Conservation (phyloP, 2,329 filamentous ascomycete genomes). For the Pseudocercospora macadamiae region DNA sequence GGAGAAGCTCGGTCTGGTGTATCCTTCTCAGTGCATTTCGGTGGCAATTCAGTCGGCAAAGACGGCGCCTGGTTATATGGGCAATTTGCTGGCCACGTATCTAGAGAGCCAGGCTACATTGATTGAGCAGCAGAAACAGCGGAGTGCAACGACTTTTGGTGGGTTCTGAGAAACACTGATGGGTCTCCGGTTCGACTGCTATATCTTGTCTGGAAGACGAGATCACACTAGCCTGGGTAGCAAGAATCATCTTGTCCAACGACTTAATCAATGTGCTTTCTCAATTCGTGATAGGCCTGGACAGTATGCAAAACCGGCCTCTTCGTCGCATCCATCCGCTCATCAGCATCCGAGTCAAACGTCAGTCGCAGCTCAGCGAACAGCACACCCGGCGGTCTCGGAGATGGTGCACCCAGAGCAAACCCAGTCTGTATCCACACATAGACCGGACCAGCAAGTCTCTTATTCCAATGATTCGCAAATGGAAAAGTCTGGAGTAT, state of each 20-base stretch:
- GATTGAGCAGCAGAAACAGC: constrained; percentile 9
- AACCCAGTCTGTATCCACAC: constrained; percentile 7
- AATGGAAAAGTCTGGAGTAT: not conserved
- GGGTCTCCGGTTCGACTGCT: too few relatives aligned
- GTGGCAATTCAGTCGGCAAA: constrained; percentile 6
- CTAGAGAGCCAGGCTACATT: constrained; percentile 6
- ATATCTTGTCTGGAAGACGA: too few relatives aligned
- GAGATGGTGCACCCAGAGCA: not conserved
- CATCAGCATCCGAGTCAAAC: not conserved
- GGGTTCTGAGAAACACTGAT: too few relatives aligned
- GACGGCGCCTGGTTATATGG: constrained; percentile 6
- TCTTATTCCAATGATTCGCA: constrained; percentile 5
- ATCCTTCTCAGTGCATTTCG: constrained; percentile 8
- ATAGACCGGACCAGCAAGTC: not conserved
- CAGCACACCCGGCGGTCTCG: not conserved
- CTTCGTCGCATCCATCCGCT: not conserved
- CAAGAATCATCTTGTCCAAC: too few relatives aligned
- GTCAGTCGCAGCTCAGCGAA: constrained; percentile 6
- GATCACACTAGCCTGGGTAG: too few relatives aligned
- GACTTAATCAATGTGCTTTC: too few relatives aligned
- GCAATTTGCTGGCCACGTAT: constrained; percentile 9
- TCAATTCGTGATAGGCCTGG: too few relatives aligned
- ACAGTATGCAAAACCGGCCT: not conserved
- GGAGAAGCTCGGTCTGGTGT: constrained; percentile 6
- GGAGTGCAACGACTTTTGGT: too few relatives aligned